Percentiles rank a stretch among this genome's conserved stretches.
Evolutionary conservation across 305 asterid genomes (phyloP).

Genomic region (Fraxinus velutina): DNA sequence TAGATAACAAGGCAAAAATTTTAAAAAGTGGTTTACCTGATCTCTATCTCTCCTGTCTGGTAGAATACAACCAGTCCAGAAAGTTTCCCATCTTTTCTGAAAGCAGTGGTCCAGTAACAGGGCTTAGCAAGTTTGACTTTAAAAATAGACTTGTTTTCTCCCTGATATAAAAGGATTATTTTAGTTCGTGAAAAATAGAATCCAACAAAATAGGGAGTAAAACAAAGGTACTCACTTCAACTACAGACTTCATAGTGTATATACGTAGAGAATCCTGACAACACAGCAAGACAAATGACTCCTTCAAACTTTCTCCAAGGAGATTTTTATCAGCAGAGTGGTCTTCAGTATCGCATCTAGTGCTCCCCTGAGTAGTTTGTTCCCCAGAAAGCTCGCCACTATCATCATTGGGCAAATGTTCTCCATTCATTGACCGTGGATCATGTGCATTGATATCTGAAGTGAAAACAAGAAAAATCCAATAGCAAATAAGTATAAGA

Average conservation of each 20-base stretch:
- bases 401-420: slow-evolving; percentile 37
- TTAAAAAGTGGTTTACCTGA: slow-evolving; percentile 52
- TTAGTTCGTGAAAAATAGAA: slow-evolving; percentile 23
- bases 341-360: slow-evolving; percentile 35
- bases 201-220: slow-evolving; percentile 18
- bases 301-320: slow-evolving; percentile 38
- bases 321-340: slow-evolving; percentile 34
- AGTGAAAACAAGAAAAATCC: slow-evolving; percentile 16
- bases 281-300: slow-evolving; percentile 59
- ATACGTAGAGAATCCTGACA: slow-evolving; percentile 54
- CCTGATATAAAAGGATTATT: slow-evolving; percentile 43
- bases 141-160: slow-evolving; percentile 51
- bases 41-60: slow-evolving; percentile 74
- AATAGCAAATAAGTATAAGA: slow-evolving; percentile 25
- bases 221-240: slow-evolving; percentile 50
- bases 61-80: slow-evolving; percentile 62
- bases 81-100: slow-evolving; percentile 46
- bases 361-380: slow-evolving; percentile 33
- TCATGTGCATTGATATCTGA: slow-evolving; percentile 46
- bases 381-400: slow-evolving; percentile 30
- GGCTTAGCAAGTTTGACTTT: slow-evolving; percentile 74
- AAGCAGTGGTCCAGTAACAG: slow-evolving; percentile 69
- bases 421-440: slow-evolving; percentile 33
- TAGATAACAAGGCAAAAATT: slow-evolving; percentile 14
- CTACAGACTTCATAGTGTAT: slow-evolving; percentile 57